Evolutionary conservation across 1,284 basidiomycete species (phyloP), one percentile per base, ranked within the genome.

Genomic region (Sporisorium scitamineum): DNA sequence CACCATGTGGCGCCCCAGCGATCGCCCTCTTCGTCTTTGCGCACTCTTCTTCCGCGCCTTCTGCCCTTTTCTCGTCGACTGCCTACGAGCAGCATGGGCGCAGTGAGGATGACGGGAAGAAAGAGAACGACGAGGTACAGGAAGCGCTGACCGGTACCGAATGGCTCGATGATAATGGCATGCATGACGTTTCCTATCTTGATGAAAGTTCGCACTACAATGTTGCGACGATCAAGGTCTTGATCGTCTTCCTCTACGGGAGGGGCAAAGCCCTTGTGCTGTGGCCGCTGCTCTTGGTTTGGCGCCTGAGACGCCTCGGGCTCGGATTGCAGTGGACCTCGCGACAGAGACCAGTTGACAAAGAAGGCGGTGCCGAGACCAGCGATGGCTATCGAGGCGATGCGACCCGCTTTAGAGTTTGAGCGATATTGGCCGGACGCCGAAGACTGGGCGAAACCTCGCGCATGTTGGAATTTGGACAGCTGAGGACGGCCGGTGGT

Each of bases 31-130:
- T 73, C 63, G 31, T 68, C 57, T 41, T 69, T 78, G 51, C 63
- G 37, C 13, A 74, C 70, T 37, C 75, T 76, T 24, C 78, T 42
- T 14, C 70, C 73, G 3, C 64, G 69, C 54, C 61, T 70, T 24
- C 61, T 50, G 22, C 80, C 80, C 20, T 71, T 73, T n/a, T 82
- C 73, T 37, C 80, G 31, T 24, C 81, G 52, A 16, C 67, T 64
- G 48, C 87, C 95, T 18, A 97, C 86, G 26, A 96, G 88, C 16
- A 98, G 87, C 90, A 97, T 93, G 0, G 96, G 96, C 27, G 91
- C 88, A 0, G 91, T 88, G 51, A 97, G 55, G 57, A 99, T 90
- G 64, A 98, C 94, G 0, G 96, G 96, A 1, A 92, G 86, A 86
- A 99, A 99, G 53, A 98, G 88, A 70, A 89, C 85, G 68, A 92